phyloP scores from a whole-genome alignment of 2,329 filamentous ascomycete genomes.

The Cladophialophora immunda region DNA sequence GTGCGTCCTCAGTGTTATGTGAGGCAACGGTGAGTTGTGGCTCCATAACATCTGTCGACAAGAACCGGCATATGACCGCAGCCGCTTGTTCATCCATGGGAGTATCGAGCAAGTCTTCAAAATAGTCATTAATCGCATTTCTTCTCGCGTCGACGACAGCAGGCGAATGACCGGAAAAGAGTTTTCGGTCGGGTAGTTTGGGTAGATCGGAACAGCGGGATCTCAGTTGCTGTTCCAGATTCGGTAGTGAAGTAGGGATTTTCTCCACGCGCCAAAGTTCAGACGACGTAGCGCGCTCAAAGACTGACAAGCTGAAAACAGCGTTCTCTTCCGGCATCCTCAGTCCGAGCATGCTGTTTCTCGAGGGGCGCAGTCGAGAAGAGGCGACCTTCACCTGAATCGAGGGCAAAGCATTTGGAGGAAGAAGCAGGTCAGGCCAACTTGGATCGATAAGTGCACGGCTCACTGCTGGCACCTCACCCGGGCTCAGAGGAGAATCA shows the following conservation, averaged over 20 bases:
- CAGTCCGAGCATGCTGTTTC: conserved; percentile 81
- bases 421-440: conserved; percentile 83
- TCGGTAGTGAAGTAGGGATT: conserved; percentile 80
- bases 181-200: conserved; percentile 79
- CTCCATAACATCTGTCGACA: conserved; percentile 73
- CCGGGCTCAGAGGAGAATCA: conserved; percentile 35
- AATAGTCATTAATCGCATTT: conserved; percentile 80
- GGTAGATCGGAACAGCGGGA: conserved; percentile 75
- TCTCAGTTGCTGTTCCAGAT: conserved; percentile 82
- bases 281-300: conserved; percentile 75
- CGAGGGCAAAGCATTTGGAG: conserved; percentile 86
- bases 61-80: conserved; percentile 83
- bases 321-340: conserved; percentile 88
- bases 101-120: conserved; percentile 84
- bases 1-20: conserved; percentile 28
- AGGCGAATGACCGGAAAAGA: conserved; percentile 93
- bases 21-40: conserved; percentile 49
- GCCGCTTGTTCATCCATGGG: conserved; percentile 80
- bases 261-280: conserved; percentile 97
- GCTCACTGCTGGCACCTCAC: conserved; percentile 62
- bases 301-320: conserved; percentile 89
- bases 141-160: conserved; percentile 91
- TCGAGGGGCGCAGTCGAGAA: conserved; percentile 90
- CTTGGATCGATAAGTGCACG: conserved; percentile 83
- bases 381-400: conserved; percentile 89